Evolutionary conservation across 2,329 filamentous ascomycete species (phyloP), one percentile per base, ranked within the genome.

Genomic region (Monilinia fructigena): DNA sequence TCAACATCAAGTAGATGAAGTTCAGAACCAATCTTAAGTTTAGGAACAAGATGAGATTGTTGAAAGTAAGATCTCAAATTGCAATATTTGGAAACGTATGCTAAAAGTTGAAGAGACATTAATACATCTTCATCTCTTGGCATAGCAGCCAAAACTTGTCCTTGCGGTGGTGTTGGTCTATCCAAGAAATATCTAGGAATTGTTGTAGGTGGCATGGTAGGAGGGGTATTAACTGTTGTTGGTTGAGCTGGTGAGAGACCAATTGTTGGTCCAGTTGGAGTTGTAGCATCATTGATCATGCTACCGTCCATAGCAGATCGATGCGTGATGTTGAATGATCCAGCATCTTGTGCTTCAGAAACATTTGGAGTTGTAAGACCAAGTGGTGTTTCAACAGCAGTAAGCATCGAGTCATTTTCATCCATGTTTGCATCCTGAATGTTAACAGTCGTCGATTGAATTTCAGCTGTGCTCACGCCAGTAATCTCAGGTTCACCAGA

Each of bases 1-100:
- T 91, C 88, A 1, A 88, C 87, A 70, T 97, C 93, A 3, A 97
- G 82, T 65, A 92, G 81, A 68, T 90, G 85, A 38, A 97, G 83
- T 75, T 97, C 93, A 71, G 89, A 88, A 68, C 92, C 91, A 72
- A 99, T 94, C 77, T 93, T 93, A 61, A 99, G 87, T 70, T 89
- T 90, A 0, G 95, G 95, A 5, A 99, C 95, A 14, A 98, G 83
- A 75, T 99, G 95, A 50, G 93, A 96, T 77, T 90, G 86, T 76
- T 99, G 95, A 77, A 99, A 99, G 78, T 97, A 99, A 5, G 92
- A 89, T 23, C 95, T 88, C 40, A 99, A 85, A 73, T 96, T 96
- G 82, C 95, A 98, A 79, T 99, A 99, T 78, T 99, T 99, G 31
- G 93, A 97, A 66, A 99, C 94, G 77, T 99, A 99, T 20, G 95